Base-by-base conservation (phyloP, 305 asterid genomes). In the Fraxinus xanthoxyloides region DNA sequence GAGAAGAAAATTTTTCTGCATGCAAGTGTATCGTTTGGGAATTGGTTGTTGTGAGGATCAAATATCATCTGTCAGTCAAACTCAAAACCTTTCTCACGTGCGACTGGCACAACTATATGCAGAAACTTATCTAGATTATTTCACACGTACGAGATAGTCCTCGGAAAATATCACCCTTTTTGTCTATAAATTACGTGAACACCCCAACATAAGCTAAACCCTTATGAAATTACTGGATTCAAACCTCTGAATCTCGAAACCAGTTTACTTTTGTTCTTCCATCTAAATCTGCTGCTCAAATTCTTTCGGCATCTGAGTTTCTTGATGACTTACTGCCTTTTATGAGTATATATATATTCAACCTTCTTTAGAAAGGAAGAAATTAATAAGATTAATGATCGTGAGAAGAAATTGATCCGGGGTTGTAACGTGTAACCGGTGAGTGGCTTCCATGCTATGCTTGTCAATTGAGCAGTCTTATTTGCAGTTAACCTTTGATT, bases 391-490 rank as follows among this genome's bases (percentile, higher is more conserved):
- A 21, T 28, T 48, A 13, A 8, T 7, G 43, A 43, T 26, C 9
- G n/a, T 5, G 36, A 24, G 34, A 63, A 63, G 72, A 24, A 63
- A 9, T 43, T 40, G 36, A 40, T 28, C 34, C 7, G 19, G 32
- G 35, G 73, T 65, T 8, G n/a, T 17, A 23, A 17, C 24, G 32
- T 32, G 23, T 8, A 26, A 13, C 69, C n/a, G 81, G 81, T 78
- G 74, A 59, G 81, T 78, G 81, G 75, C 63, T 78, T 78, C 74
- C 74, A 59, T 78, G 81, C 81, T 59, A n/a, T 31, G 15, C 75
- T 78, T 78, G 75, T 78, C 81, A 78, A 78, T 61, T 61, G 54
- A 78, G 74, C 81, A 78, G 59, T 78, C 81, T 19, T 34, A 2
- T 46, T 51, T 61, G 74, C 56, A 26, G 31, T 78, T 59, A 59